Conservation (phyloP, 2,329 filamentous ascomycete species). For the Beauveria brongniartii region DNA sequence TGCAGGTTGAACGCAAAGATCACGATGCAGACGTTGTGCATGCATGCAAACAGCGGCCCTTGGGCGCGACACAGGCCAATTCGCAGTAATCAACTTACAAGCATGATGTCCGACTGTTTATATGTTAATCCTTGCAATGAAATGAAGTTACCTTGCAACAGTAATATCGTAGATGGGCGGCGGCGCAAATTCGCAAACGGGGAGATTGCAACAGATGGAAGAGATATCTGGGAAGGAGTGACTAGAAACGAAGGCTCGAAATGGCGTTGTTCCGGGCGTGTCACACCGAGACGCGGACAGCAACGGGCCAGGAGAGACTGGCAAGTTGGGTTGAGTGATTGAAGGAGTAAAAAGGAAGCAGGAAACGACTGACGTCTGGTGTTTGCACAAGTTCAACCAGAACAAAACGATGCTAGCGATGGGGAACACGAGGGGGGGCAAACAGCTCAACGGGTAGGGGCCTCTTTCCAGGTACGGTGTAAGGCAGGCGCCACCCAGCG, state of each 20-base stretch:
- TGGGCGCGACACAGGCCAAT: not conserved
- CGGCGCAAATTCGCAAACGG: slow-evolving; percentile 1
- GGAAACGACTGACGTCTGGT: not conserved
- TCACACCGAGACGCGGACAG: slow-evolving; percentile 18
- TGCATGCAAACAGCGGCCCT: not conserved
- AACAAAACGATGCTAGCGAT: not conserved
- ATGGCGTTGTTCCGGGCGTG: not conserved
- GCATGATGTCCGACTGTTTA: not conserved
- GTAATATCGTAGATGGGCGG: not conserved
- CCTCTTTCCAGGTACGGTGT: not conserved
- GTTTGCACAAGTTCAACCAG: not conserved
- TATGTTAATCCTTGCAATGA: not conserved
- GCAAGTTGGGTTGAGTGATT: slow-evolving; percentile 3
- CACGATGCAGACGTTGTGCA: not conserved
- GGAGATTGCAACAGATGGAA: not conserved
- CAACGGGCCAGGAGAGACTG: slow-evolving; percentile 1
- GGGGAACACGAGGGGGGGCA: not conserved
- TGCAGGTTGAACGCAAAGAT: not conserved
- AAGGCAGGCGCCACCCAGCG: slow-evolving; percentile 1
- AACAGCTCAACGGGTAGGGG: not conserved
- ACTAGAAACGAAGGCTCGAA: slow-evolving; percentile 15
- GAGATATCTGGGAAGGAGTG: slow-evolving; percentile 14
- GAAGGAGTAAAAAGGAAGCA: slow-evolving; percentile 2
- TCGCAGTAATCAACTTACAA: slow-evolving; percentile 10
- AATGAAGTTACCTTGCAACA: not conserved